These are phyloP conservation scores for Phytophthora fragariaefolia DNA, from an alignment of 352 stramenopile genomes.

Conservation along the genomic window DNA sequence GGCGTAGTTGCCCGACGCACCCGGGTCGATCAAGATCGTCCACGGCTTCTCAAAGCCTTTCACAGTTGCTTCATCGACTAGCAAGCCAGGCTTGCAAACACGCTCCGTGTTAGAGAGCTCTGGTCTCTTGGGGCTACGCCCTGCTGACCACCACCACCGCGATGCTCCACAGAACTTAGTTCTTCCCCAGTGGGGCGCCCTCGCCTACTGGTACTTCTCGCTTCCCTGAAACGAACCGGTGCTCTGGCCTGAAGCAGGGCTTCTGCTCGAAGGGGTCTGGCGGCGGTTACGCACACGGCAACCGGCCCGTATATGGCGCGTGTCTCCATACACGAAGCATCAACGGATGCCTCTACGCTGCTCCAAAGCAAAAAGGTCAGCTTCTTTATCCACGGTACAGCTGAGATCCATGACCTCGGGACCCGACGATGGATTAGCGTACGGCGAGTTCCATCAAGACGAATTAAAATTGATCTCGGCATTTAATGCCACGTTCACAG, in stretches of 20 bases:
- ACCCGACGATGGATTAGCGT: not conserved
- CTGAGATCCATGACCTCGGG: slow-evolving; percentile 9
- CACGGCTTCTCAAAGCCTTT: slow-evolving; percentile 10
- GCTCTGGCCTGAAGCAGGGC: not conserved
- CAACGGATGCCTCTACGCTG: not conserved
- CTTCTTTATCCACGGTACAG: slow-evolving; percentile 17
- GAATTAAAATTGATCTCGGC: too few species aligned
- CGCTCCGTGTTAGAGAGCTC: slow-evolving; percentile 7
- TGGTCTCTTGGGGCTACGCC: not conserved
- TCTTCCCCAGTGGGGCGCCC: not conserved
- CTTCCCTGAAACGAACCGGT: not conserved
- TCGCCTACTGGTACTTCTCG: not conserved
- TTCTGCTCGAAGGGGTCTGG: not conserved
- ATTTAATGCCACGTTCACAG: not conserved
- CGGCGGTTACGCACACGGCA: not conserved
- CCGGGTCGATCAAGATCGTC: slow-evolving; percentile 6
- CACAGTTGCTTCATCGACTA: not conserved
- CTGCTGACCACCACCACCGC: not conserved
- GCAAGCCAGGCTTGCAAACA: slow-evolving; percentile 13
- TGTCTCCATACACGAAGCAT: slow-evolving; percentile 2
- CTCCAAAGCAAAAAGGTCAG: not conserved
- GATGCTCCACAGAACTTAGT: not conserved
- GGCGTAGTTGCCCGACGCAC: slow-evolving; percentile 14
- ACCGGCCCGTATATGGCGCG: not conserved
- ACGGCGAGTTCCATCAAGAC: not conserved